Evolutionary conservation across 495 filamentous ascomycete species (phyloP).

Genomic region (Halenospora varia): DNA sequence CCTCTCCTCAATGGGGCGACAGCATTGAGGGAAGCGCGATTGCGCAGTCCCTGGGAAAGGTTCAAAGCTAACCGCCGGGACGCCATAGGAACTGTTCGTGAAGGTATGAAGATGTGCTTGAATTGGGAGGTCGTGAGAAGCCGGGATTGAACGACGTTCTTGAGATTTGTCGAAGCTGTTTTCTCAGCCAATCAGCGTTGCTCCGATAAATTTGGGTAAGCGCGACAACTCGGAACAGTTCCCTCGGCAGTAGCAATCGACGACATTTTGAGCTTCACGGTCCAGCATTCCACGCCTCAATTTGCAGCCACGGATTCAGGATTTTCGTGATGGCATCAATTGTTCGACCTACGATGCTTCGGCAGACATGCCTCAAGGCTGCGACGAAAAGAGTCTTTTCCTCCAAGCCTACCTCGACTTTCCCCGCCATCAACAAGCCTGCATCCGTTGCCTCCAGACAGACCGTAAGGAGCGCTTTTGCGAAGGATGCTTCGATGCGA

Average conservation of each 20-base stretch:
- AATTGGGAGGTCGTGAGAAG: constrained; percentile 18
- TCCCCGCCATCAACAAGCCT: constrained; percentile 27
- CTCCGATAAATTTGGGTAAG: constrained; percentile 15
- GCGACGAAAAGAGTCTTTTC: constrained; percentile 26
- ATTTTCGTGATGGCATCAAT: constrained; percentile 47
- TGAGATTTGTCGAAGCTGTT: constrained; percentile 16
- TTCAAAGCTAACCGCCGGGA: constrained; percentile 89
- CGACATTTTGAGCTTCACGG: constrained; percentile 13
- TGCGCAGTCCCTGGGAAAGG: constrained; percentile 81
- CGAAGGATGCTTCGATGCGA: constrained; percentile 32
- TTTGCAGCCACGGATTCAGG: constrained; percentile 2
- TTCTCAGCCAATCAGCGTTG: constrained; percentile 17
- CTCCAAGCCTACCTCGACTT: constrained; percentile 21
- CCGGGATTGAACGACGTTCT: constrained; percentile 16
- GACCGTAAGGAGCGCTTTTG: constrained; percentile 28
- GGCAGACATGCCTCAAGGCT: constrained; percentile 37
- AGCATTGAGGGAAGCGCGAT: constrained; percentile 68
- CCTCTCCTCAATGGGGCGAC: constrained; percentile 67
- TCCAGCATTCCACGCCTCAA: constrained; percentile 1
- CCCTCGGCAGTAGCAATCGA: constrained; percentile 4
- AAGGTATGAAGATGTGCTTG: constrained; percentile 9
- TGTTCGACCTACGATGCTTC: constrained; percentile 48
- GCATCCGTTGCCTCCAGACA: constrained; percentile 24
- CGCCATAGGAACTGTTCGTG: constrained; percentile 64
- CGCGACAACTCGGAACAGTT: constrained; percentile 6